Evolutionary conservation across 257 asterid species (phyloP).

Genomic region (Solanum paucissectum): DNA sequence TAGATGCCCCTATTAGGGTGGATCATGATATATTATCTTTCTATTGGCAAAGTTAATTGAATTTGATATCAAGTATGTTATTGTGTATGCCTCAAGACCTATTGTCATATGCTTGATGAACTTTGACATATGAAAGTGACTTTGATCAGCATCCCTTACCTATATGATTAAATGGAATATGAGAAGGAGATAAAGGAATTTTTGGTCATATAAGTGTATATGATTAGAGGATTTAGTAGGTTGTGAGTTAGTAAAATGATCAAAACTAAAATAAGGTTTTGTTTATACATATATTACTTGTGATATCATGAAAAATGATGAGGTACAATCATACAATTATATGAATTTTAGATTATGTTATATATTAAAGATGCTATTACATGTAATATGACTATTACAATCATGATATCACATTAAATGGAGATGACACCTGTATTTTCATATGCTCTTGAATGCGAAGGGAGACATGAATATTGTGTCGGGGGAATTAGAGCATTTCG

Average conservation of each 20-base stretch:
- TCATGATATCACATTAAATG: not conserved
- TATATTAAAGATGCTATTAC: not conserved
- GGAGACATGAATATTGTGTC: not conserved
- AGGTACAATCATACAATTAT: not conserved
- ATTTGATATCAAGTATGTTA: not conserved
- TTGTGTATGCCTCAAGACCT: not conserved
- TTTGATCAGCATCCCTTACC: not conserved
- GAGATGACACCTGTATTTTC: not conserved
- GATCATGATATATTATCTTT: not conserved
- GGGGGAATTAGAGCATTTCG: not conserved
- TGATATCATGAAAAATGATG: not conserved
- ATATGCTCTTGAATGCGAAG: not conserved
- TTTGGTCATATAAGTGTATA: not conserved
- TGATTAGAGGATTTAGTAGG: not conserved
- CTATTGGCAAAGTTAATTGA: not conserved
- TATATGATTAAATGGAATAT: not conserved
- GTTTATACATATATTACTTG: not conserved
- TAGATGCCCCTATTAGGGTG: constrained; percentile 33
- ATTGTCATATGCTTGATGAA: not conserved
- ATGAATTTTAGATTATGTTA: not conserved
- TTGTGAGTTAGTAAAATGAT: not conserved
- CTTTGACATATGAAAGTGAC: not conserved
- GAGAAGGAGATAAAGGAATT: not conserved
- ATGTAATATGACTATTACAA: not conserved
- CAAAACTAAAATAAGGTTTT: not conserved